phyloP scores from a whole-genome alignment of 495 filamentous ascomycete genomes.

The Stereocaulon alpinum region DNA sequence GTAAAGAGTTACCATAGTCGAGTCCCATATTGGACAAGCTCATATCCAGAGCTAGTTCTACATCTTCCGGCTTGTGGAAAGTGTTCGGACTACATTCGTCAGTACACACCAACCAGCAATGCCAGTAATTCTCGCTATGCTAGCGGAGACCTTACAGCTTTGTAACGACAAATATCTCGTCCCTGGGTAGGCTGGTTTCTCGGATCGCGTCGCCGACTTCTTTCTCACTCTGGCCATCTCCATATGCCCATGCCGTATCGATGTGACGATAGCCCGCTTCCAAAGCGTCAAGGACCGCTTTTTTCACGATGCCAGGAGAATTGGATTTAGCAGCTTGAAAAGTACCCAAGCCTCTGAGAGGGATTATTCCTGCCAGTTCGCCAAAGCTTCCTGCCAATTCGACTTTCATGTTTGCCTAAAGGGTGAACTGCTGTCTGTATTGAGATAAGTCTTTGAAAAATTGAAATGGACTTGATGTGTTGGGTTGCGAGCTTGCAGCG shows the following conservation, averaged over 20 bases:
- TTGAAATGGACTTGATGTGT: too few species aligned
- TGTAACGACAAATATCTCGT: constrained; percentile 57
- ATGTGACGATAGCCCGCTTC: constrained; percentile 54
- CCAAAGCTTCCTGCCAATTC: too few species aligned
- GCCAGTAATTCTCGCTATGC: background rate
- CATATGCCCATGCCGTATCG: constrained; percentile 58
- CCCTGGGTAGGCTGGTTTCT: constrained; percentile 46
- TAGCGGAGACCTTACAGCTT: constrained; percentile 37
- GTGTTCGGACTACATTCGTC: background rate
- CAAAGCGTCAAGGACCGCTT: constrained; percentile 32
- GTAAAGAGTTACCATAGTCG: background rate
- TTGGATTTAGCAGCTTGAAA: too few species aligned
- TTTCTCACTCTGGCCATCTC: constrained; percentile 43
- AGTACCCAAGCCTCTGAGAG: too few species aligned
- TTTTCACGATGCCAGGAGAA: constrained; percentile 13
- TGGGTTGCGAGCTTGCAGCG: too few species aligned
- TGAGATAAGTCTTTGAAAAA: too few species aligned
- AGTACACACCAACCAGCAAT: background rate
- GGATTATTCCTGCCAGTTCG: too few species aligned
- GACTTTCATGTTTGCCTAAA: too few species aligned
- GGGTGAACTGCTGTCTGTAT: too few species aligned
- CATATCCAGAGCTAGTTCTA: background rate
- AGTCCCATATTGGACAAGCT: background rate
- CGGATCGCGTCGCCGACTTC: constrained; percentile 50
- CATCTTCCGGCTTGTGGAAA: constrained; percentile 5